phyloP scores from a whole-genome alignment of 768 basidiomycete genomes.

The Termitomyces sp. region DNA sequence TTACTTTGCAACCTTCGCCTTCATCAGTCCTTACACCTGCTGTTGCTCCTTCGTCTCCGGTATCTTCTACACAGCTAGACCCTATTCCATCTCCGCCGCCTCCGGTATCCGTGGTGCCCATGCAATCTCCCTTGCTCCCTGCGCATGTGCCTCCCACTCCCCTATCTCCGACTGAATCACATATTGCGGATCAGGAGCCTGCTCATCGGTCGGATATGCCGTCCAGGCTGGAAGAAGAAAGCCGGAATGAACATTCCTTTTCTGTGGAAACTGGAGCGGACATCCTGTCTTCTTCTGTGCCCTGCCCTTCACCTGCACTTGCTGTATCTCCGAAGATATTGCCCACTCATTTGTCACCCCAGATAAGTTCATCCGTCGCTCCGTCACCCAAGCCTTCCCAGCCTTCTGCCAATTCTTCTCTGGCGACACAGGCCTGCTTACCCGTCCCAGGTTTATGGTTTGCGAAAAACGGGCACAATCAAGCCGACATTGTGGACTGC shows the following conservation, averaged over 20 bases:
- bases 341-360: not conserved
- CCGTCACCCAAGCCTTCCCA: not conserved
- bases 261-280: not conserved
- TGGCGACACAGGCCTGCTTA: slow-evolving; percentile 23
- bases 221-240: not conserved
- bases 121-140: not conserved
- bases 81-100: not conserved
- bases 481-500: slow-evolving; percentile 31
- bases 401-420: not conserved
- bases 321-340: not conserved
- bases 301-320: not conserved
- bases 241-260: not conserved
- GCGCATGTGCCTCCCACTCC: not conserved
- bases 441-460: slow-evolving; percentile 42
- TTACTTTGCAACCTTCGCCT: not conserved
- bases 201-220: not conserved
- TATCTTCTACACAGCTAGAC: not conserved
- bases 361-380: not conserved
- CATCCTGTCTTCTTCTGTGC: not conserved
- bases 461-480: slow-evolving; percentile 27
- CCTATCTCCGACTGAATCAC: not conserved
- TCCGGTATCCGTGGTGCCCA: not conserved
- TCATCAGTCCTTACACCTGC: not conserved
- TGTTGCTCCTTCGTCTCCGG: not conserved
- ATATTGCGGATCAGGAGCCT: not conserved